Percentiles rank a stretch among this genome's conserved stretches.
These are phyloP conservation scores for Metarhizium album DNA, from an alignment of 2,329 filamentous ascomycete species.

Conservation along the genomic window DNA sequence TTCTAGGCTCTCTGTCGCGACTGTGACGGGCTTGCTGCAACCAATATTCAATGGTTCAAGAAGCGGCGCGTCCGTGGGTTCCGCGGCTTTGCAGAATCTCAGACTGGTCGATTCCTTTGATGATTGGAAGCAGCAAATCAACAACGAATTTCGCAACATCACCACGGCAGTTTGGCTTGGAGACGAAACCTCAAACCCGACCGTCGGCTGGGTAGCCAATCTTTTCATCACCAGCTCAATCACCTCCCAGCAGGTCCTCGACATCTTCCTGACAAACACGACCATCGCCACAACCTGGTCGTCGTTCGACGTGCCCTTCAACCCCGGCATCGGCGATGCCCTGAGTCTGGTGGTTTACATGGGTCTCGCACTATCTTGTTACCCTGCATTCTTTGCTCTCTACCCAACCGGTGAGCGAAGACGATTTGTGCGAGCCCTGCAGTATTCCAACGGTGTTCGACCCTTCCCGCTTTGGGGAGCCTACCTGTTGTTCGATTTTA, in stretches of 20 bases:
- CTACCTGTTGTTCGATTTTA: slow-evolving; percentile 71
- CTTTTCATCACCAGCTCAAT: slow-evolving; percentile 45
- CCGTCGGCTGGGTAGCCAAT: slow-evolving; percentile 62
- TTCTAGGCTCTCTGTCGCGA: slow-evolving; percentile 24
- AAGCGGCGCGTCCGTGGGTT: slow-evolving; percentile 11
- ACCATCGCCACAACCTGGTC: slow-evolving; percentile 64
- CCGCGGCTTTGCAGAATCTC: slow-evolving; percentile 19
- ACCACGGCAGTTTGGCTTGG: slow-evolving; percentile 71
- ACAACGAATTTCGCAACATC: slow-evolving; percentile 52
- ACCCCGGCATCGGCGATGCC: slow-evolving; percentile 56
- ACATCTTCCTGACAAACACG: slow-evolving; percentile 55
- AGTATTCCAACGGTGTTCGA: slow-evolving; percentile 86
- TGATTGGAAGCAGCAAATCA: slow-evolving; percentile 58
- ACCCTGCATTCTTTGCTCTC: slow-evolving; percentile 77
- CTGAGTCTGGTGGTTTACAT: slow-evolving; percentile 76
- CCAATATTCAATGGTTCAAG: slow-evolving; percentile 27
- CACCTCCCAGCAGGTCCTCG: slow-evolving; percentile 53
- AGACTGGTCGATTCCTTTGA: slow-evolving; percentile 51
- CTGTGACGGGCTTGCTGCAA: slow-evolving; percentile 23
- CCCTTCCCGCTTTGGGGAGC: slow-evolving; percentile 76
- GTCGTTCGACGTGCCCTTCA: slow-evolving; percentile 64
- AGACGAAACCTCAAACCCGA: slow-evolving; percentile 45
- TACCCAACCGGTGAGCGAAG: slow-evolving; percentile 82
- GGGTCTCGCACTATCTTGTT: slow-evolving; percentile 64
- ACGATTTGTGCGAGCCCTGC: slow-evolving; percentile 67